A percentile compares a stretch with the other conserved stretches of the same genome.
These are phyloP conservation scores for Calonectria pauciramosa DNA, from an alignment of 2,329 filamentous ascomycete genomes.

Conservation along the genomic window DNA sequence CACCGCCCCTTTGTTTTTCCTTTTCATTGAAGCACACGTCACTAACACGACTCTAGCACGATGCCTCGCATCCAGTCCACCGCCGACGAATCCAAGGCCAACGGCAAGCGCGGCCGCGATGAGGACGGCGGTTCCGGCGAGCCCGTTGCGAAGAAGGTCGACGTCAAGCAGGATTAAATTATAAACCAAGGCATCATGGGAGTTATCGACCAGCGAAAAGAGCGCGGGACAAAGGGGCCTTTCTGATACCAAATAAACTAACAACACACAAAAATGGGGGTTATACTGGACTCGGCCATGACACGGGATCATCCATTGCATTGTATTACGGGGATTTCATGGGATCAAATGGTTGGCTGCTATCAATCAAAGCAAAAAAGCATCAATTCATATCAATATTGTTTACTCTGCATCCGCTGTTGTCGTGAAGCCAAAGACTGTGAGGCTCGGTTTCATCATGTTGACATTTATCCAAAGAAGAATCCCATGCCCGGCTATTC, in stretches of 20 bases:
- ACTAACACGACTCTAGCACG: constrained; percentile 38
- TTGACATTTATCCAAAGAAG: not conserved
- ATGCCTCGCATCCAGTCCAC: constrained; percentile 61
- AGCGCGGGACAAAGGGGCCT: constrained; percentile 14
- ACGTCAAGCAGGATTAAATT: constrained; percentile 60
- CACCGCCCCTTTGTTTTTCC: not conserved
- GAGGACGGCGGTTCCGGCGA: constrained; percentile 60
- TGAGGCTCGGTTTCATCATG: not conserved
- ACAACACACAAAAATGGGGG: constrained; percentile 17
- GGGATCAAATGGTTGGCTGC: constrained; percentile 28
- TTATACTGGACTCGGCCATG: constrained; percentile 24
- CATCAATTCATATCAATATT: constrained; percentile 9
- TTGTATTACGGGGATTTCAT: constrained; percentile 43
- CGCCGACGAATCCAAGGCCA: constrained; percentile 50
- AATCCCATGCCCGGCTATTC: not conserved
- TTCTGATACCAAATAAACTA: constrained; percentile 41
- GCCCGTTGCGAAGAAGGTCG: constrained; percentile 73
- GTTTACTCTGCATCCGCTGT: not conserved
- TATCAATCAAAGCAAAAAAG: constrained; percentile 33
- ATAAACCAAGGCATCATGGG: constrained; percentile 8
- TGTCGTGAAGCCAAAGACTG: not conserved
- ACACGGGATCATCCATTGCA: constrained; percentile 32
- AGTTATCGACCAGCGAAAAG: constrained; percentile 9
- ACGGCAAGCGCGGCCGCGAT: constrained; percentile 69
- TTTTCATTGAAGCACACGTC: too few relatives aligned